Base-by-base conservation (phyloP, 2,329 filamentous ascomycete genomes). In the Trichoderma koningiopsis region DNA sequence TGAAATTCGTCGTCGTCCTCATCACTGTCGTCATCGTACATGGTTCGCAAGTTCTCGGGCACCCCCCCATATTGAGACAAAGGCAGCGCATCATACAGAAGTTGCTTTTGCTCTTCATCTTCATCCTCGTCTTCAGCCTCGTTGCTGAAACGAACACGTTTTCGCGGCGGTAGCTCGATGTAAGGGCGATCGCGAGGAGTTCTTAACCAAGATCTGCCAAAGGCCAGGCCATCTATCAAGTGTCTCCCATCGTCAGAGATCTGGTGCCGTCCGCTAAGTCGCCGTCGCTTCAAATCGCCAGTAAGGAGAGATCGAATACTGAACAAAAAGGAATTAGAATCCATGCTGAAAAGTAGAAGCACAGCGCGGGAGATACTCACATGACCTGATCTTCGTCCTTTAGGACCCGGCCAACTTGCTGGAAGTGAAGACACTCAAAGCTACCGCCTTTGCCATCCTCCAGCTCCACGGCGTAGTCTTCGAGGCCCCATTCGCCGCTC, bases 401-500 rank as follows among this genome's bases (percentile, higher is more conserved):
- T 69, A 97, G 82, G 11, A 96, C 83, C 56, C 86, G 85, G 16
- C 84, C 83, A 6, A 97, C 86, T 24, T 87, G 84, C 77, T 93
- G 91, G 75, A 93, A 98, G 81, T 97, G 95, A 68, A 97, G 81
- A 74, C 93, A 96, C 80, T 98, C 95, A 73, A 92, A 97, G 57
- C 87, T 89, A 22, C 80, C 82, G n/a, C 85, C 86, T 47, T 82
- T 80, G 33, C 76, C 74, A 68, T 86, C 84, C 24, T 79, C 79
- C 4, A 97, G 85, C 79, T 96, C 92, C 35, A 97, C 92, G 10
- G 87, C 87, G 79, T 98, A 98, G 77, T 97, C 93, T 75, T 97
- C 94, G 4, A 97, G 81, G 0, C 93, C 93, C 93, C 93, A 97
- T 70, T 93, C 85, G 52, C 85, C 85, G 68, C 90, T 89, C 81